phyloP scores from a whole-genome alignment of 1,284 basidiomycete species.

The Laetiporus sulphureus region DNA sequence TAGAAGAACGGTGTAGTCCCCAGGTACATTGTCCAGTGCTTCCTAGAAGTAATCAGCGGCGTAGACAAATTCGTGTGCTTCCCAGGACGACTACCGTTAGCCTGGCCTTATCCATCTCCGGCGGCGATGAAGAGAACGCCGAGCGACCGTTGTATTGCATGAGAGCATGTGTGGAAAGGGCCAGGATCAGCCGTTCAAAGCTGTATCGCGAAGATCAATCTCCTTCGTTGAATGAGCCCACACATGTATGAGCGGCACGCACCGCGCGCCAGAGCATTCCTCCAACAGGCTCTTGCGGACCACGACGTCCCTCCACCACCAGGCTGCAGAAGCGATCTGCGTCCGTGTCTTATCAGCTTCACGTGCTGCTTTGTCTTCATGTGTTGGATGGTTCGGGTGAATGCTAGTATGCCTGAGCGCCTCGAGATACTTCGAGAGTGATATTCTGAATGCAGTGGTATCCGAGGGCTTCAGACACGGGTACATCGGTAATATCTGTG shows the following conservation, averaged over 20 bases:
- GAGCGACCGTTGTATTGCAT: slow-evolving; percentile 21
- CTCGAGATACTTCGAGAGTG: slow-evolving; percentile 44
- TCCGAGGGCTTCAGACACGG: slow-evolving; percentile 45
- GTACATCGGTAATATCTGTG: slow-evolving; percentile 39
- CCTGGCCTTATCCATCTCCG: slow-evolving; percentile 5
- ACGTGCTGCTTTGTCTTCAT: slow-evolving; percentile 9
- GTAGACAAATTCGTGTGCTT: too few relatives aligned
- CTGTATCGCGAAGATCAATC: slow-evolving; percentile 21
- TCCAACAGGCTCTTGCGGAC: slow-evolving; percentile 47
- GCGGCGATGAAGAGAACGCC: slow-evolving; percentile 5
- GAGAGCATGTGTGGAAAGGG: slow-evolving; percentile 44
- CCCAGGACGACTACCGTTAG: too few relatives aligned
- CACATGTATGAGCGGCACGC: slow-evolving; percentile 6
- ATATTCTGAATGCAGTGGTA: slow-evolving; percentile 40
- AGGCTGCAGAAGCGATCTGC: slow-evolving; percentile 17
- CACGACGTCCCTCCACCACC: slow-evolving; percentile 50
- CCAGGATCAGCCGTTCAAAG: slow-evolving; percentile 39
- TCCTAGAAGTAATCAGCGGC: slow-evolving; percentile 7
- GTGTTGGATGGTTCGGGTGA: slow-evolving; percentile 19
- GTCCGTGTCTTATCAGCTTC: slow-evolving; percentile 5
- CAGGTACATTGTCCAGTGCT: slow-evolving; percentile 12
- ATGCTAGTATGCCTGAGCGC: slow-evolving; percentile 32
- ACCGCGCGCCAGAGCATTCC: slow-evolving; percentile 48
- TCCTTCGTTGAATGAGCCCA: slow-evolving; percentile 14
- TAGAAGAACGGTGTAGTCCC: slow-evolving; percentile 17